A percentile compares a stretch with the other conserved stretches of the same genome.
Conservation (phyloP, 2,329 filamentous ascomycete genomes). For the Alternaria arborescens region DNA sequence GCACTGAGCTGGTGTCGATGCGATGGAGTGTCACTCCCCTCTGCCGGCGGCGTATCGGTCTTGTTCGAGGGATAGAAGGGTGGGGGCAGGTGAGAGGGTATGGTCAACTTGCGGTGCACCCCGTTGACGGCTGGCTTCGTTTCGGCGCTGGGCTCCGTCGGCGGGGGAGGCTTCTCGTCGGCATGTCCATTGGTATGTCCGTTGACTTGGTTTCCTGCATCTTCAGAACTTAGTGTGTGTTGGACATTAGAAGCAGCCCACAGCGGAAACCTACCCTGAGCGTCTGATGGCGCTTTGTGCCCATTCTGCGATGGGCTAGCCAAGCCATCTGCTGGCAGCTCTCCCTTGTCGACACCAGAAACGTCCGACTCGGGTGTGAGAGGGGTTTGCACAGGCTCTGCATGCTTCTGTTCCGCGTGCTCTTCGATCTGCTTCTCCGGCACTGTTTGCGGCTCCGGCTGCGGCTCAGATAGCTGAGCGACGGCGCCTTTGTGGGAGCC, state of each 20-base stretch:
- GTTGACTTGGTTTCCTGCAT: constrained; percentile 9
- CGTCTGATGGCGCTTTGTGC: constrained; percentile 23
- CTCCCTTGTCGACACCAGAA: constrained; percentile 24
- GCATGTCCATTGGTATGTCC: constrained; percentile 17
- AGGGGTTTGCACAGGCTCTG: constrained; percentile 25
- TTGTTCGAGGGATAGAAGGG: constrained; percentile 48
- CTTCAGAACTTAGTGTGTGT: constrained; percentile 6
- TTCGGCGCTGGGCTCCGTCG: constrained; percentile 20
- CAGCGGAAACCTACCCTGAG: constrained; percentile 30
- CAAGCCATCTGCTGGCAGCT: constrained; percentile 15
- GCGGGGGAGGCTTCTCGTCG: constrained; percentile 10
- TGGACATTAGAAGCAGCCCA: neutral
- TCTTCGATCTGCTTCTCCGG: constrained; percentile 23
- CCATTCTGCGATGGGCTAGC: constrained; percentile 26
- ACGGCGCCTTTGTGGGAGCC: constrained; percentile 32
- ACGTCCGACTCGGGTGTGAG: constrained; percentile 42
- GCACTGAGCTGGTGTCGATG: constrained; percentile 39
- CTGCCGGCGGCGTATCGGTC: constrained; percentile 30
- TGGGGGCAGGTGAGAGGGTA: constrained; percentile 45
- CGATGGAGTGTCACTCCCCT: constrained; percentile 22
- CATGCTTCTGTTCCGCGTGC: constrained; percentile 21
- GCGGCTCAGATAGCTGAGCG: constrained; percentile 21
- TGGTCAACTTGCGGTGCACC: constrained; percentile 30
- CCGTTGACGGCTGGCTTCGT: constrained; percentile 31
- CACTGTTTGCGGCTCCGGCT: constrained; percentile 21